Evolutionary conservation across 2,329 filamentous ascomycete species (phyloP).

Genomic region (Trichoderma atrobrunneum): DNA sequence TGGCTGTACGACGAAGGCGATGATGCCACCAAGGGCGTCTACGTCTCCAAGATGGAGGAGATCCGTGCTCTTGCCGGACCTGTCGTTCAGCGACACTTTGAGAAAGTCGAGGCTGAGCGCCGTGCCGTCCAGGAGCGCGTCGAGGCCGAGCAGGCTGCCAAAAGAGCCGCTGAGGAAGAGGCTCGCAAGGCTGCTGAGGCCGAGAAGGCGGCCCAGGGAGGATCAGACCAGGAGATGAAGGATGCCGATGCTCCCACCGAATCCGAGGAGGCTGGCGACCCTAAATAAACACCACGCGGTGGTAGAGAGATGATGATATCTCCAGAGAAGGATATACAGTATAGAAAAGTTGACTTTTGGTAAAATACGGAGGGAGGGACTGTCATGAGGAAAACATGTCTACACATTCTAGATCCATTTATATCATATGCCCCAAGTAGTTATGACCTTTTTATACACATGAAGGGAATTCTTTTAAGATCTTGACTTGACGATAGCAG

Average conservation of each 20-base stretch:
- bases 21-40: conserved; percentile 89
- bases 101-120: conserved; percentile 87
- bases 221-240: conserved; percentile 61
- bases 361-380: conserved; percentile 3
- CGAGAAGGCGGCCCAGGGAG: conserved; percentile 47
- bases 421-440: conserved; percentile 11
- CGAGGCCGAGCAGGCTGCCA: conserved; percentile 75
- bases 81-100: conserved; percentile 90
- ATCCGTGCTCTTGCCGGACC: conserved; percentile 87
- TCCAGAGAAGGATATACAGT: neutral
- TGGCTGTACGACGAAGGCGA: conserved; percentile 98
- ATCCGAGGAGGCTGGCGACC: conserved; percentile 43
- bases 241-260: conserved; percentile 56
- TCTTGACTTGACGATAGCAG: neutral
- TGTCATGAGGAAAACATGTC: conserved; percentile 7
- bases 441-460: neutral
- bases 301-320: neutral
- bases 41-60: conserved; percentile 93
- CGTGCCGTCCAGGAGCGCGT: conserved; percentile 71
- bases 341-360: conserved; percentile 8
- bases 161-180: conserved; percentile 61
- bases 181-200: conserved; percentile 52
- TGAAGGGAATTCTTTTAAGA: neutral
- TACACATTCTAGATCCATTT: conserved; percentile 9
- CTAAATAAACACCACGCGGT: conserved; percentile 30